A percentile compares a stretch with the other conserved stretches of the same genome.
Evolutionary conservation across 331 rosid genomes (phyloP).

Genomic region (Pyracantha coccinea): DNA sequence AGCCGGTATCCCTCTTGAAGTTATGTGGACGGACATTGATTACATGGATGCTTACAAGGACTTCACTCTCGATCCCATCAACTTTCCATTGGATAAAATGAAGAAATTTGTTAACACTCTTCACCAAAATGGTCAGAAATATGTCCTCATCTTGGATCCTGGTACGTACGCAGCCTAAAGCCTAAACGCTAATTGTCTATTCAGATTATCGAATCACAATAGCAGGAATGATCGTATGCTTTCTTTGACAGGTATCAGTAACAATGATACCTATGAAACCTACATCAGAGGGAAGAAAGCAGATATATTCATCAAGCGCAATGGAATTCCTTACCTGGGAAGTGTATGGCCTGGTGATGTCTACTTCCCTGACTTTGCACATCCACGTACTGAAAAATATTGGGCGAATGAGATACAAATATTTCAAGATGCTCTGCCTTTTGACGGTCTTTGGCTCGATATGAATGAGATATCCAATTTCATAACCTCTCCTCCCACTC

Average conservation of each 20-base stretch:
- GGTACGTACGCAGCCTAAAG: constrained; percentile 27
- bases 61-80: constrained; percentile 80
- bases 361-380: constrained; percentile 61
- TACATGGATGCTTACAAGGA: constrained; percentile 91
- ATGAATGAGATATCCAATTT: constrained; percentile 73
- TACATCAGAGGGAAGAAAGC: constrained; percentile 52
- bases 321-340: constrained; percentile 55
- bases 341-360: constrained; percentile 80
- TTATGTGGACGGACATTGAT: constrained; percentile 86
- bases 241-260: constrained; percentile 46
- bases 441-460: constrained; percentile 88
- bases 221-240: background rate
- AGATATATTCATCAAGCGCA: constrained; percentile 54
- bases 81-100: constrained; percentile 65
- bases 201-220: too few relatives aligned
- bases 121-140: constrained; percentile 69
- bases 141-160: constrained; percentile 75
- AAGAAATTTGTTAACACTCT: constrained; percentile 41
- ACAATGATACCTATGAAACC: constrained; percentile 50
- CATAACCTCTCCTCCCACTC: constrained; percentile 39
- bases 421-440: constrained; percentile 43
- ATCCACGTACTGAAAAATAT: constrained; percentile 36
- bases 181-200: too few relatives aligned
- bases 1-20: constrained; percentile 79
- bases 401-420: constrained; percentile 63